Evolutionary conservation across 345 rosid genomes (phyloP).

Genomic region (Leavenworthia alabamica): DNA sequence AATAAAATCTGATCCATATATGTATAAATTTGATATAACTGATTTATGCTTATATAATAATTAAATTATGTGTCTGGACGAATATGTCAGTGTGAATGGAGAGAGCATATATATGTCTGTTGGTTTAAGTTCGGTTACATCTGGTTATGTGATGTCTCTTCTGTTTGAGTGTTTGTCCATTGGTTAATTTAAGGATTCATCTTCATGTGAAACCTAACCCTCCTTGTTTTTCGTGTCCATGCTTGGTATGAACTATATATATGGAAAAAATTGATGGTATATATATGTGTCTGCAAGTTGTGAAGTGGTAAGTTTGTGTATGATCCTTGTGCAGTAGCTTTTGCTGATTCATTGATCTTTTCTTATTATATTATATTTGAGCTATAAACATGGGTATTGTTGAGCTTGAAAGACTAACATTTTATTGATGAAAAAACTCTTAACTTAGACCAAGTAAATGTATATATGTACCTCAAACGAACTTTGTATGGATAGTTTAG

Average conservation of each 20-base stretch:
- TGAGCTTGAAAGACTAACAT: neutral
- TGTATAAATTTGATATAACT: neutral
- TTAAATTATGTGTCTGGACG: neutral
- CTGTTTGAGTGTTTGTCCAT: constrained; percentile 14
- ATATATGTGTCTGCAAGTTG: neutral
- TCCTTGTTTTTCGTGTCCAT: constrained; percentile 22
- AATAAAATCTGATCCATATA: neutral
- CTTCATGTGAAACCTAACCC: constrained; percentile 20
- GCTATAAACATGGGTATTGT: neutral
- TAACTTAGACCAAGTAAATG: neutral
- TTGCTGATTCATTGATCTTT: too few relatives aligned
- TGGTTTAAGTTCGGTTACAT: constrained; percentile 19
- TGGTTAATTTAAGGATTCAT: constrained; percentile 15
- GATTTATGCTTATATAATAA: neutral
- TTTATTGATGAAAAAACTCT: neutral
- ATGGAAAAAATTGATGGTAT: too few relatives aligned
- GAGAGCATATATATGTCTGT: neutral
- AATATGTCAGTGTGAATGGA: neutral
- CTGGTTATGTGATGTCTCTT: constrained; percentile 2
- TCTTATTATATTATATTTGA: too few relatives aligned
- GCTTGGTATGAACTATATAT: constrained; percentile 15
- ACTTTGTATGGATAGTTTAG: too few relatives aligned
- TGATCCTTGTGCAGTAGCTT: neutral
- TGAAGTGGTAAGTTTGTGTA: neutral
- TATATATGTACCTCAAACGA: too few relatives aligned